Evolutionary conservation across 2,329 filamentous ascomycete species (phyloP), one percentile per base, ranked within the genome.

Genomic region (Bisporella sp.): DNA sequence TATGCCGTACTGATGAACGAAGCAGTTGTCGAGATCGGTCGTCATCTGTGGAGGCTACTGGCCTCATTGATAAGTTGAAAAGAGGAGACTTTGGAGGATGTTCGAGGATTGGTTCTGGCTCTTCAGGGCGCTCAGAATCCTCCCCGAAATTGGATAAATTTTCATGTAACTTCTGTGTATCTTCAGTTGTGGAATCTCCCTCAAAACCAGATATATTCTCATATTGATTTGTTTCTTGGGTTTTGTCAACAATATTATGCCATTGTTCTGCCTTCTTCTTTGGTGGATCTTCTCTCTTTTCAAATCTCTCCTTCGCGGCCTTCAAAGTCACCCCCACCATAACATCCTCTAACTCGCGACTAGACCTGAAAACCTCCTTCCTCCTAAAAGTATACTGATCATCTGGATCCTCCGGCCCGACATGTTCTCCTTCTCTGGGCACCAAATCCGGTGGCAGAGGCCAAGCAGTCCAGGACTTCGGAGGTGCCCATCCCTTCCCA

Each of bases 401-500:
- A 48, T 77, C 69, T 5, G 72, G 69, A 45, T 79, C 73, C 29
- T 67, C 60, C 6, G 64, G 64, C 54, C 64, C 70, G 57, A 71
- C 73, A 47, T 72, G 65, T 54, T 87, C 76, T 21, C 71, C 71
- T 11, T 74, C 71, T 12, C 72, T 69, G 1, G 87, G 87, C 6
- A 93, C 81, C 30, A 76, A 69, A 6, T 73, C 69, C 4, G 78
- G 72, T 21, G 74, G 74, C 62, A 95, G 66, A 4, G 92, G 92
- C 92, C 92, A 96, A 0, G 90, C 87, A 13, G 87, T 88, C 91
- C 92, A 96, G 4, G 64, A 57, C 52, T 77, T 79, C 0, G 78
- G 73, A 2, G 78, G 78, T 4, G 65, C 66, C 48, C 43, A 45
- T 33, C 28, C 45, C 31, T 42, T 47, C 12, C 40, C 41, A 40